Percentiles rank a stretch among this genome's conserved stretches.
Conservation (phyloP, 192 early-diverging fungal species). For the Backusella liffmaniae region DNA sequence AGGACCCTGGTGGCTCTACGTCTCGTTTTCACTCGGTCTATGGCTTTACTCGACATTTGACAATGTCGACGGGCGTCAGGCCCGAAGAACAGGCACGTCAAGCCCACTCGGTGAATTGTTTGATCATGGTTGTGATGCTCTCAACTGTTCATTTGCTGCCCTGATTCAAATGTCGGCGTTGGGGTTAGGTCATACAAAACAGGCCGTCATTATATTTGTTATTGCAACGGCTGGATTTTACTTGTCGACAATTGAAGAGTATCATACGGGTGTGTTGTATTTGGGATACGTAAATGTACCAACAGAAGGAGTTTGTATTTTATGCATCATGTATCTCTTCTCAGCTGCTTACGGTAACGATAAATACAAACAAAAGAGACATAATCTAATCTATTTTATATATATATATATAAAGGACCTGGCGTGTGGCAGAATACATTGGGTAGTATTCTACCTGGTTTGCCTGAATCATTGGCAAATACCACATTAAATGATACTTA, state of each 20-base stretch:
- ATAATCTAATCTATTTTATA: no score
- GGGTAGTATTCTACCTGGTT: not conserved
- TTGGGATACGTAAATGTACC: constrained; percentile 82
- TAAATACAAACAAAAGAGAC: not conserved
- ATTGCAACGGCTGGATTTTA: constrained; percentile 62
- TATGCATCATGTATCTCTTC: constrained; percentile 56
- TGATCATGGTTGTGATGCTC: constrained; percentile 74
- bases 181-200: constrained; percentile 15
- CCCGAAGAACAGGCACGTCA: constrained; percentile 79
- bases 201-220: constrained; percentile 22
- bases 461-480: constrained; percentile 10
- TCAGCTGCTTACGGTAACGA: constrained; percentile 61
- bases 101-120: constrained; percentile 93
- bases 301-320: constrained; percentile 78
- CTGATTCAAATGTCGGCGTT: constrained; percentile 20
- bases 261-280: constrained; percentile 85
- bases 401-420: constrained; percentile 21
- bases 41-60: constrained; percentile 90
- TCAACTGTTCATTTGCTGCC: constrained; percentile 34
- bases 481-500: constrained; percentile 2
- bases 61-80: constrained; percentile 94
- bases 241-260: constrained; percentile 89
- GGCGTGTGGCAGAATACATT: constrained; percentile 18
- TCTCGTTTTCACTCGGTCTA: constrained; percentile 71
- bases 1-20: constrained; percentile 77